Evolutionary conservation across 2,329 filamentous ascomycete species (phyloP), one percentile per base, ranked within the genome.

Genomic region (Drechslera avenae): DNA sequence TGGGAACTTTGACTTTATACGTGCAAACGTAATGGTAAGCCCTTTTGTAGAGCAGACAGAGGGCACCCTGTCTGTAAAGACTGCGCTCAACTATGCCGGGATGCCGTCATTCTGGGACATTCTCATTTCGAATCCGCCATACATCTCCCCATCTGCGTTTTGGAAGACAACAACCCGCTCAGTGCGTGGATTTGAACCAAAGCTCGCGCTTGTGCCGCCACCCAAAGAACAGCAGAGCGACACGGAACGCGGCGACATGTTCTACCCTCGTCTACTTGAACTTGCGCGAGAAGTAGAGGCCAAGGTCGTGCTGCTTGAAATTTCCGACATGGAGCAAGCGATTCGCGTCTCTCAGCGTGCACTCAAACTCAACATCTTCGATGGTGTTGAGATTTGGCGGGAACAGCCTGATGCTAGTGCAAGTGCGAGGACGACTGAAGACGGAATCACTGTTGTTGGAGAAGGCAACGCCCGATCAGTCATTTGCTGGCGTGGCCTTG

Each of bases 121-220:
- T 3, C 74, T 99, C 1, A 83, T 94, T 30, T 89, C 89, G 1
- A 99, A 99, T 66, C 94, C 94, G 13, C 94, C 94, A 0, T 97
- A 97, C 70, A 87, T 97, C 42, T 95, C 91, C 2, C 76, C 79
- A 0, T 57, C 0, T 3, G 83, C 82, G 6, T 91, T 89, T 64
- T 73, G 79, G 32, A 80, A 74, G 32, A 83, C 83, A 14, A 91
- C 88, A 1, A 78, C 81, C 1, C 83, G 86, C 19, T 93, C 89
- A 10, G 93, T 97, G 23, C 83, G 91, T 13, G 85, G 85, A 37
- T 91, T 85, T 68, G 94, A 99, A 73, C 94, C 94, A 3, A 83
- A 78, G 57, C 74, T 89, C 10, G 94, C 94, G 0, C 79, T 97
- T 12, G 89, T 97, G 5, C 55, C 54, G 37, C 55, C 66, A 7